A percentile compares a stretch with the other conserved stretches of the same genome.
These are phyloP conservation scores for Mortierella sp. DNA, from an alignment of 371 early-diverging fungal genomes.

Conservation along the genomic window DNA sequence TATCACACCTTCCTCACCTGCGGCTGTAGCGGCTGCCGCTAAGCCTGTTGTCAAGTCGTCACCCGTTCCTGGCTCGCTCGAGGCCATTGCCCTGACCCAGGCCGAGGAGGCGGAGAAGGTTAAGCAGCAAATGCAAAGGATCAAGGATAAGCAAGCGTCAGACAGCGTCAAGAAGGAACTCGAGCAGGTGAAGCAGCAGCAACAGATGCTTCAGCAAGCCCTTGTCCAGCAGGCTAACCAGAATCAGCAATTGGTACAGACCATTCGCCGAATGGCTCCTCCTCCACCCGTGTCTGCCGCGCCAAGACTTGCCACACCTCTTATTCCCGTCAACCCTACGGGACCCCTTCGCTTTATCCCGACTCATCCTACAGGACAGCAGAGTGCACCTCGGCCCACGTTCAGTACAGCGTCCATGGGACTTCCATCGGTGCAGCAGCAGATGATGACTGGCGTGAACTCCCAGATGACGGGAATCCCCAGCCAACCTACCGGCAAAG, in stretches of 20 bases:
- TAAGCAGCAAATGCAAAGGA: constrained; percentile 48
- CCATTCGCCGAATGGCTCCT: constrained; percentile 43
- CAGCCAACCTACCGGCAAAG: constrained; percentile 61
- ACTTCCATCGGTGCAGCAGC: constrained; percentile 44
- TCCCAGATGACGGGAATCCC: constrained; percentile 50
- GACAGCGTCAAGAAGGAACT: constrained; percentile 46
- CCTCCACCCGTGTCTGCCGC: constrained; percentile 38
- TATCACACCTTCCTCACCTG: constrained; percentile 29
- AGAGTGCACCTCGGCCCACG: constrained; percentile 22
- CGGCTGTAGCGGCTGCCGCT: constrained; percentile 23
- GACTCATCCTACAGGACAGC: constrained; percentile 48
- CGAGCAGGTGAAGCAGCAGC: constrained; percentile 45
- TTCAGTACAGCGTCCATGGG: constrained; percentile 43
- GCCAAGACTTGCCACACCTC: constrained; percentile 29
- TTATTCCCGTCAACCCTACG: constrained; percentile 50
- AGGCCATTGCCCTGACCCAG: constrained; percentile 39
- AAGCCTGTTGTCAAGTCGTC: constrained; percentile 21
- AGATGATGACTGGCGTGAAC: constrained; percentile 42
- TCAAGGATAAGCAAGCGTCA: constrained; percentile 41
- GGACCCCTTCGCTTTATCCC: constrained; percentile 46
- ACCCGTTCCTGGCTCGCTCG: constrained; percentile 46
- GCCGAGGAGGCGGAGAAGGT: constrained; percentile 50
- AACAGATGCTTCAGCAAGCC: constrained; percentile 45
- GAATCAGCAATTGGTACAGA: constrained; percentile 42
- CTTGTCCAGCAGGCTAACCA: constrained; percentile 51